Evolutionary conservation across 257 asterid species (phyloP), one percentile per base, ranked within the genome.

Genomic region (Scutellaria barbata): DNA sequence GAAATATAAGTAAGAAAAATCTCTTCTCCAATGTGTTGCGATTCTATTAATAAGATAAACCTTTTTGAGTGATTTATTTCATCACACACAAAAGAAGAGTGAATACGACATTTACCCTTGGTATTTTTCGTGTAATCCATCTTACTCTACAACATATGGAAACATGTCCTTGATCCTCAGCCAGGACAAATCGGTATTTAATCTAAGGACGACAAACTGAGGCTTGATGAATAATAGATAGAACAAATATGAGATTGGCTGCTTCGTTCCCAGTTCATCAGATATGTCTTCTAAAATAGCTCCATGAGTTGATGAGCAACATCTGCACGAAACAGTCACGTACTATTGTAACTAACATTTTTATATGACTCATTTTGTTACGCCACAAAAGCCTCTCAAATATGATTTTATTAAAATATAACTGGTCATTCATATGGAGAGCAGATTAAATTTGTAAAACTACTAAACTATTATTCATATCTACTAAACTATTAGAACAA

Each of bases 291-390:
- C 84, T 85, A 90, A 25, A 85, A 77, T 18, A 92, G 85, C 70
- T 93, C 98, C 95, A 86, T 87, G 85, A 93, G 81, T 75, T 93
- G 98, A 76, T 88, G 85, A 1, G 92, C 95, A 69, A 88, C 83
- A 75, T 88, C 95, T 88, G 92, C 86, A 75, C 39, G 68, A 70
- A 65, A 71, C 52, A 76, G 64, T n/a, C 35, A 5, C 10, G 4
- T 3, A 37, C 50, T 39, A 0, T 17, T 2, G 54, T 52, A 16
- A 16, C 35, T 30, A 3, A 30, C 35, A 30, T 30, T 30, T 1
- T 30, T 5, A 30, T 20, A 20, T 30, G 35, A 30, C 35, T 30
- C 35, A 4, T 30, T 30, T 30, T 30, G 5, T 30, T 30, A 30
- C 2, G 35, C 40, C 30, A 64, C 12, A 73, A 73, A n/a, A 48